A percentile compares a stretch with the other conserved stretches of the same genome.
Conservation (phyloP, 306 rosid genomes). For the Vigna radiata region DNA sequence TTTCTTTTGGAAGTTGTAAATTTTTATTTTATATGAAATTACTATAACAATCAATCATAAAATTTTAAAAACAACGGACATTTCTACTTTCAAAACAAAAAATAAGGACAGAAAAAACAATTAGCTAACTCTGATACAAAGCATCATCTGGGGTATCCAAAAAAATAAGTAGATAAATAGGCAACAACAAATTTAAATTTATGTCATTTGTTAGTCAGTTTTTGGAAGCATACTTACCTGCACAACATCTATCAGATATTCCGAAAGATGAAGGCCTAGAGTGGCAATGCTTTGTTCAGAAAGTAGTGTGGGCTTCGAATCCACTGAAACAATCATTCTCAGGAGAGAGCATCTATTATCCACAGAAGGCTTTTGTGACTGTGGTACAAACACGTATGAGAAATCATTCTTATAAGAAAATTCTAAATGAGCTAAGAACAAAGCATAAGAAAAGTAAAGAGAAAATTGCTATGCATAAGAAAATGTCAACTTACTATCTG, state of each 20-base stretch:
- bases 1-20: constrained; percentile 7
- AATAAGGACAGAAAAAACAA: not conserved
- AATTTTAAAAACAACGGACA: constrained; percentile 29
- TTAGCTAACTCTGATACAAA: constrained; percentile 24
- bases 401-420: constrained; percentile 26
- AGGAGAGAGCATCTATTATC: constrained; percentile 76
- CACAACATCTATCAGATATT: constrained; percentile 64
- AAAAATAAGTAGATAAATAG: constrained; percentile 9
- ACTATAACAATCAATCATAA: constrained; percentile 8
- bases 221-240: constrained; percentile 56
- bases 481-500: constrained; percentile 62
- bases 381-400: constrained; percentile 45
- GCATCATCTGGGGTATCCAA: not conserved
- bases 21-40: constrained; percentile 3
- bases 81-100: not conserved
- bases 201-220: constrained; percentile 1
- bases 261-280: constrained; percentile 60
- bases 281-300: constrained; percentile 57
- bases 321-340: constrained; percentile 62
- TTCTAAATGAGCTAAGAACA: constrained; percentile 13
- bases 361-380: constrained; percentile 64
- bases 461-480: not conserved
- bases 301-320: constrained; percentile 64
- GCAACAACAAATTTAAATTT: constrained; percentile 20
- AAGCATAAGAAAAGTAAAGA: constrained; percentile 16